Evolutionary conservation across 108 stramenopile species (phyloP), one percentile per base, ranked within the genome.

Genomic region (Conticribra weissflogii): DNA sequence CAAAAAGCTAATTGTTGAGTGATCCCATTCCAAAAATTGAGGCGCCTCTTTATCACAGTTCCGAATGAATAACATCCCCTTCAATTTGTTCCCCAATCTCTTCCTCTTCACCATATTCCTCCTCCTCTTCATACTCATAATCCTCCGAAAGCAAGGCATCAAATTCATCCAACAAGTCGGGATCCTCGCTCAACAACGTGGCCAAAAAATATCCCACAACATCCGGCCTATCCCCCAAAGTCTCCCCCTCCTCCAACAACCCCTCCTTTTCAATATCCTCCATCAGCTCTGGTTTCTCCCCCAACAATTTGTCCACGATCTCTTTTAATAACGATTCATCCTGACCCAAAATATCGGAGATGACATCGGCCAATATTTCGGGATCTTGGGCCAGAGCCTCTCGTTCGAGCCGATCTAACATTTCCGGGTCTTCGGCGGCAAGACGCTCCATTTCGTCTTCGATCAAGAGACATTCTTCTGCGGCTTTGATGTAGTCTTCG

Each of bases 401-500:
- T 16, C 66, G 59, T 68, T 79, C 78, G 48, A 79, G 55, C 22
- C 59, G 53, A 14, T 45, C 59, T 0, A 79, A 52, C 18, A 29
- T 58, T 14, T 74, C 66, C 0, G 78, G 78, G 25, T 79, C 73
- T 19, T 79, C 78, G 9, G 28, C 19, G 1, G 56, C 64, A 0
- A 79, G 47, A 18, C 61, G 48, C 7, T 68, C 48, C 59, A 79
- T 68, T 54, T 79, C 78, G 29, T 68, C 66, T 60, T 79, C 78
- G 32, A 79, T 68, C 32, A 69, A n/a, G 18, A 79, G 47, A 46
- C 78, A 79, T 59, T 79, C 78, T 28, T 79, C 73, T 23, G 78
- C 78, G 8, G 58, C 78, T 29, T 25, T 14, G 9, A 74, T 73
- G 33, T 55, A 79, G 8, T 79, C 67, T 15, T 53, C 72, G 54